Evolutionary conservation across 2,329 filamentous ascomycete genomes (phyloP), one percentile per base, ranked within the genome.

Genomic region (Cadophora gregata): DNA sequence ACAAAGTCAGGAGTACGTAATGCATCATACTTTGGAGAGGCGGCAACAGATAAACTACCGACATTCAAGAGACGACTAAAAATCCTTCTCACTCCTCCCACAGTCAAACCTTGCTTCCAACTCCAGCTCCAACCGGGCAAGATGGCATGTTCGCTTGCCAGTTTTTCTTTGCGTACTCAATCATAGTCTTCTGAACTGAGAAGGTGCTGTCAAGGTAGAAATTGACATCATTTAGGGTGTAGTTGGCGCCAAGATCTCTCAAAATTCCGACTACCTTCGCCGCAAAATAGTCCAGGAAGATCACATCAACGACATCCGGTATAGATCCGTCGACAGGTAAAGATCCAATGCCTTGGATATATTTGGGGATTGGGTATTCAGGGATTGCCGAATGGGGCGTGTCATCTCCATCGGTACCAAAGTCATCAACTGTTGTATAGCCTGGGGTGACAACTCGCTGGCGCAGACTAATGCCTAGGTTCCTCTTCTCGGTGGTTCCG

Each of bases 281-380:
- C 78, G 94, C 86, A 55, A 97, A 89, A 77, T 97, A 98, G 76
- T 96, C 93, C 64, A 96, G 87, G 77, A 96, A 98, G 16, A 97
- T 88, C 8, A 98, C 79, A 77, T 98, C 94, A 0, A 98, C 93
- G 0, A 80, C 88, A 58, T 90, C 86, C 0, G 92, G 92, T 27
- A 67, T 63, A 24, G 85, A 81, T 5, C 77, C 77, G 25, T 79
- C 73, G 0, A 75, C 69, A 1, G 88, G 84, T 73, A 96, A 91
- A 1, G 79, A 82, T 71, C 90, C 85, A 69, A 87, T 81, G 0
- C 91, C 82, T 76, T 93, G 90, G 64, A 97, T 86, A 77, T 90
- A 93, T 78, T 97, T 97, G 7, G 94, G 94, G 8, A 94, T 86
- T 1, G 81, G 77, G 79, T 93, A 95, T 75, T 91, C 93, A 42